Conservation (phyloP, 176 grass and related monocot genomes). For the Poa pratensis region DNA sequence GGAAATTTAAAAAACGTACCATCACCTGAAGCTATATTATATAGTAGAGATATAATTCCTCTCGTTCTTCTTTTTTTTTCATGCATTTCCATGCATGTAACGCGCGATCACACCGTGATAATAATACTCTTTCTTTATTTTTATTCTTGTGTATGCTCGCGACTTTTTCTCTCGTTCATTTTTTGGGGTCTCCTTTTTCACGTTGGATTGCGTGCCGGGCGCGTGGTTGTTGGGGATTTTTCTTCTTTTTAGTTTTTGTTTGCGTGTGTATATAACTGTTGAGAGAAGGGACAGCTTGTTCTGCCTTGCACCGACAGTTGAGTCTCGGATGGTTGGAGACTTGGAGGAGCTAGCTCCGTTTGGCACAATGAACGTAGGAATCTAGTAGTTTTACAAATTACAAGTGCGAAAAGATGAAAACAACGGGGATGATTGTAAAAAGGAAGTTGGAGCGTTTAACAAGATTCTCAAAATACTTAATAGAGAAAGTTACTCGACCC, state of each 20-base stretch:
- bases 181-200: not conserved
- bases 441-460: no score
- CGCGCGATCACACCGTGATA: not conserved
- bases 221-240: not conserved
- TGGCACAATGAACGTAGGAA: not conserved
- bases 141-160: not conserved
- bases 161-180: not conserved
- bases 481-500: no score
- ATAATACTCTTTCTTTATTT: not conserved
- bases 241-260: not conserved
- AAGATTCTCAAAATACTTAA: no score
- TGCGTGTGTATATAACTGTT: not conserved
- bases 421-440: no score
- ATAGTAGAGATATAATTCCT: not conserved
- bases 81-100: not conserved
- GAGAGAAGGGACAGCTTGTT: not conserved
- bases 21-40: no score
- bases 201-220: slow-evolving; percentile 2
- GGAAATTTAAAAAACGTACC: no score
- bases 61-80: no score
- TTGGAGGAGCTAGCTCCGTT: not conserved
- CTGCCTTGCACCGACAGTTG: slow-evolving; percentile 1
- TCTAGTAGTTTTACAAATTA: no score
- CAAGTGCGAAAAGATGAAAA: no score
- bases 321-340: not conserved